Percentiles rank a stretch among this genome's conserved stretches.
Conservation (phyloP, 2,329 filamentous ascomycete species). For the Sphaceloma murrayae region DNA sequence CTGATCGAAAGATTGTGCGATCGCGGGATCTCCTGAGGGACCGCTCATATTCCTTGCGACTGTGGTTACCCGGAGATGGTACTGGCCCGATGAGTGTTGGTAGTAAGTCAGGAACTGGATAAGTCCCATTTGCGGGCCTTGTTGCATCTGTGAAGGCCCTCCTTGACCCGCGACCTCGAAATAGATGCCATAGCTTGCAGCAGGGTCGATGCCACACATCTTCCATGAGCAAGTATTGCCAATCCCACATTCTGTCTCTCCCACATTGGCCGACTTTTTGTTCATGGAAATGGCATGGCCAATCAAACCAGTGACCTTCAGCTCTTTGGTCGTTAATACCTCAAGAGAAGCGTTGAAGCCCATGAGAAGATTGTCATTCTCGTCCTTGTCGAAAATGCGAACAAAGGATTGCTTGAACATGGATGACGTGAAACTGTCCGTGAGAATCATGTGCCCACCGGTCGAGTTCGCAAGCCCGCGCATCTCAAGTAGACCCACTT, state of each 20-base stretch:
- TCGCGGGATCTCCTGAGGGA: constrained; percentile 84
- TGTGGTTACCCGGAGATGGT: constrained; percentile 90
- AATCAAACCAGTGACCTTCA: constrained; percentile 95
- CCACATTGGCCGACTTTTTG: constrained; percentile 95
- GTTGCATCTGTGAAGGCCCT: constrained; percentile 73
- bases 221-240: constrained; percentile 99
- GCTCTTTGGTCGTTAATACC: constrained; percentile 91
- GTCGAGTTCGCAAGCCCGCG: constrained; percentile 94
- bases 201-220: constrained; percentile 96
- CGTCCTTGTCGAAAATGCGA: constrained; percentile 94
- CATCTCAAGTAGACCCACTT: constrained; percentile 96
- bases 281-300: constrained; percentile 94
- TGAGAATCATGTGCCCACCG: constrained; percentile 95
- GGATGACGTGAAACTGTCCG: constrained; percentile 95
- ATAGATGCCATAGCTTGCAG: constrained; percentile 88
- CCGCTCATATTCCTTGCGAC: constrained; percentile 85
- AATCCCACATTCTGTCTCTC: constrained; percentile 95
- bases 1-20: constrained; percentile 96
- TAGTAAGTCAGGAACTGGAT: constrained; percentile 99
- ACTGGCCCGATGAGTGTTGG: constrained; percentile 92
- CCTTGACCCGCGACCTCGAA: constrained; percentile 96
- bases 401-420: constrained; percentile 99
- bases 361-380: constrained; percentile 89
- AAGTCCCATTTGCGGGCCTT: constrained; percentile 82
- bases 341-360: constrained; percentile 96